phyloP scores from a whole-genome alignment of 805 yeast genomes.

The Wickerhamomyces alni region DNA sequence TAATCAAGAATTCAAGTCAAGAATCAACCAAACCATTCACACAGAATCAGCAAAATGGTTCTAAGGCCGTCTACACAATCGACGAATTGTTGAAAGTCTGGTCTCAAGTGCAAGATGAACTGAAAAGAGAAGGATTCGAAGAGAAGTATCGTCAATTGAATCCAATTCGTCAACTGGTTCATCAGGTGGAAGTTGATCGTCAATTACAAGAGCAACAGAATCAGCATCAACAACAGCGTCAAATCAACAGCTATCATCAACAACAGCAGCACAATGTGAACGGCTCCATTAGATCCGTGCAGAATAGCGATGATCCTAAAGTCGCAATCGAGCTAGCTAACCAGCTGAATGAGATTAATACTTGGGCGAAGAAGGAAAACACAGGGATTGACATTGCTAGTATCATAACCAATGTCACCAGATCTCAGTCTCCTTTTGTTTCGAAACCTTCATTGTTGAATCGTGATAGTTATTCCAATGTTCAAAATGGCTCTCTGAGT shows the following conservation, averaged over 20 bases:
- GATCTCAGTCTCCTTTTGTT: slow-evolving; percentile 2
- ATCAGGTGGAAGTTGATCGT: slow-evolving; percentile 18
- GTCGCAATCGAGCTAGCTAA: slow-evolving; percentile 11
- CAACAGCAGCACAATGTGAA: not conserved
- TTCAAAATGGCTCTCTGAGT: not conserved
- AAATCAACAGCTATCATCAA: no score
- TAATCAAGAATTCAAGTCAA: slow-evolving; percentile 10
- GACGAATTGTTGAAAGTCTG: slow-evolving; percentile 51
- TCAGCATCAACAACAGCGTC: not conserved
- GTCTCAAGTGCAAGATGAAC: slow-evolving; percentile 30
- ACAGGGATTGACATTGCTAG: slow-evolving; percentile 20
- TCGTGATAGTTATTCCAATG: slow-evolving; percentile 1
- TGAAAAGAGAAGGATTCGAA: slow-evolving; percentile 22
- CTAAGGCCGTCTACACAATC: slow-evolving; percentile 40
- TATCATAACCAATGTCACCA: slow-evolving; percentile 14
- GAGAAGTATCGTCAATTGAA: slow-evolving; percentile 28
- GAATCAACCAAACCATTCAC: slow-evolving; percentile 1
- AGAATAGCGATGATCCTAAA: slow-evolving; percentile 4
- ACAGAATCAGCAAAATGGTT: slow-evolving; percentile 23
- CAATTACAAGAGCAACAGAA: slow-evolving; percentile 7
- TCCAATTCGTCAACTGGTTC: slow-evolving; percentile 18
- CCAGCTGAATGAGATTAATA: slow-evolving; percentile 14
- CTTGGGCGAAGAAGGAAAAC: slow-evolving; percentile 17
- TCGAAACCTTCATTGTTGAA: slow-evolving; percentile 5
- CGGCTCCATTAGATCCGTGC: not conserved